Percentiles rank a stretch among this genome's conserved stretches.
These are phyloP conservation scores for Rhizoclosmatium globosum DNA, from an alignment of 192 early-diverging fungal species.

Conservation along the genomic window DNA sequence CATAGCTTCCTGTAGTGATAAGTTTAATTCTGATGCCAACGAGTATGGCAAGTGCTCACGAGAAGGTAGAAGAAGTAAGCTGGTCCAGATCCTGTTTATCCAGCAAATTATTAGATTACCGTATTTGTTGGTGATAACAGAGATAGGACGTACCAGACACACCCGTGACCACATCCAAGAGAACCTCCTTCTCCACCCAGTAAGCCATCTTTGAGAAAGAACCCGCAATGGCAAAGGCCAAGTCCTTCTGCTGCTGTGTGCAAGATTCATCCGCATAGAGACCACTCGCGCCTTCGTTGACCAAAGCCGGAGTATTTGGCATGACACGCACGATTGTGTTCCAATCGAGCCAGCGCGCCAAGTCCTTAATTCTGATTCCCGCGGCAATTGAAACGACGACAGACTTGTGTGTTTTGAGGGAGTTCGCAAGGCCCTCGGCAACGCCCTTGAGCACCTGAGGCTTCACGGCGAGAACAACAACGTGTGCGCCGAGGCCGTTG, in stretches of 20 bases:
- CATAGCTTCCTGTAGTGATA: conserved; percentile 57
- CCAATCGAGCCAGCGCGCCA: conserved; percentile 75
- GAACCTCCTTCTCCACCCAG: conserved; percentile 80
- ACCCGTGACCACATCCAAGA: conserved; percentile 88
- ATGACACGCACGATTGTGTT: conserved; percentile 80
- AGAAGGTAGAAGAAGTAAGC: conserved; percentile 96
- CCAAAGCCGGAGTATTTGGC: conserved; percentile 96
- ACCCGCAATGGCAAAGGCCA: conserved; percentile 73
- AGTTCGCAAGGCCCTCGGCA: conserved; percentile 54
- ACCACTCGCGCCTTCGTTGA: conserved; percentile 87
- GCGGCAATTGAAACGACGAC: conserved; percentile 84
- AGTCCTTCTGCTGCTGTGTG: conserved; percentile 63
- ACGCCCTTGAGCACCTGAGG: conserved; percentile 86
- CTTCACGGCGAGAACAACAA: conserved; percentile 90
- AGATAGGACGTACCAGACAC: conserved; percentile 60
- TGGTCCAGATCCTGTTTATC: conserved; percentile 79
- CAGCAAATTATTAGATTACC: background rate
- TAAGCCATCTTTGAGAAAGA: conserved; percentile 82
- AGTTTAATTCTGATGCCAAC: background rate
- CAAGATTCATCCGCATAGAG: conserved; percentile 72
- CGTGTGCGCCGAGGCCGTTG: conserved; percentile 54
- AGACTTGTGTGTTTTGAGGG: conserved; percentile 64
- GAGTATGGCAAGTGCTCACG: conserved; percentile 52
- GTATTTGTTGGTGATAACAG: background rate
- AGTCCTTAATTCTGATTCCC: conserved; percentile 79